These are phyloP conservation scores for Linnemannia schmuckeri DNA, from an alignment of 192 early-diverging fungal species.

Conservation along the genomic window DNA sequence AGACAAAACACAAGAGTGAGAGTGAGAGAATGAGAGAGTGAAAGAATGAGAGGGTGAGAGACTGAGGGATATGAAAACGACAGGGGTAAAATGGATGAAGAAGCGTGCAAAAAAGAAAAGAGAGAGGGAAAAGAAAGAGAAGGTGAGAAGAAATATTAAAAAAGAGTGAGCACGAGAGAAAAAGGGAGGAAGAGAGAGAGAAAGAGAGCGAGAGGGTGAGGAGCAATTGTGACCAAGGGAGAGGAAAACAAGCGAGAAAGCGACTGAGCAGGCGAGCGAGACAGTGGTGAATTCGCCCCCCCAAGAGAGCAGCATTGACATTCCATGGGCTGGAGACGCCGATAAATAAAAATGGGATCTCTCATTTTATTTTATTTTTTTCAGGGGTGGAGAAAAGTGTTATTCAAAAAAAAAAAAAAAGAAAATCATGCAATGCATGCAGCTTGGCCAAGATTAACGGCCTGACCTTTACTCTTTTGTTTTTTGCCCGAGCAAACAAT, in stretches of 20 bases:
- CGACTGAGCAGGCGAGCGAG: too few relatives aligned
- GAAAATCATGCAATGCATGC: conserved; percentile 28
- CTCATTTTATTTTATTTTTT: neutral
- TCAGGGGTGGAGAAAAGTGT: conserved; percentile 15
- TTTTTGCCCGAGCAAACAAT: neutral
- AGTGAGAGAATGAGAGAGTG: neutral
- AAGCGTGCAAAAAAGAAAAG: neutral
- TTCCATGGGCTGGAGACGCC: neutral
- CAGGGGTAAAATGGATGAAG: neutral
- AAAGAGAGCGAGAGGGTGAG: too few relatives aligned
- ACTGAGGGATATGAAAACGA: neutral
- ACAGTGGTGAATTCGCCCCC: too few relatives aligned
- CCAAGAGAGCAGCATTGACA: neutral
- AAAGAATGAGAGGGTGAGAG: neutral
- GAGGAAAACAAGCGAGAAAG: too few relatives aligned
- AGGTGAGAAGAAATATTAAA: neutral
- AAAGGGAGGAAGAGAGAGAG: too few relatives aligned
- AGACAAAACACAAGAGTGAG: neutral
- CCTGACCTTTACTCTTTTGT: neutral
- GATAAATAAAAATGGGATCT: neutral
- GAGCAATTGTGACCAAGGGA: too few relatives aligned
- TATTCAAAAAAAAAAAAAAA: neutral
- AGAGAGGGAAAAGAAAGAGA: neutral
- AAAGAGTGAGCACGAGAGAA: too few relatives aligned
- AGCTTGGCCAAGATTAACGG: neutral